Evolutionary conservation across 345 rosid species (phyloP).

Genomic region (Durio zibethinus): DNA sequence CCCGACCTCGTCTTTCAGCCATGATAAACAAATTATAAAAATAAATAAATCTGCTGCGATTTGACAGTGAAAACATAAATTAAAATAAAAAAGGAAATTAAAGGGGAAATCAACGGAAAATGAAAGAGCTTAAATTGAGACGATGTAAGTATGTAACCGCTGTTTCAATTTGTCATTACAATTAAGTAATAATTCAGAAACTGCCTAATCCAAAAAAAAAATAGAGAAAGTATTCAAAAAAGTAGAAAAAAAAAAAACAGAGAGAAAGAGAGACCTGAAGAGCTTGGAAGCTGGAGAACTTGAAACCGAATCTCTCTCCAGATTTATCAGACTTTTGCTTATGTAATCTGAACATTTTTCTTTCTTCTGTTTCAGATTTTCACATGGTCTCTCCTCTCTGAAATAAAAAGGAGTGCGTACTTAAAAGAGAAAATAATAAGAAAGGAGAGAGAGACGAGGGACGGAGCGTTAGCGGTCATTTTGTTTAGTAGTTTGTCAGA

Average conservation of each 20-base stretch:
- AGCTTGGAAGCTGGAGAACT: slow-evolving; percentile 48
- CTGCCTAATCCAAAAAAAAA: background rate
- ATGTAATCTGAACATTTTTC: slow-evolving; percentile 55
- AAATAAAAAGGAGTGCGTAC: no score
- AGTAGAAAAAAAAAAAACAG: no score
- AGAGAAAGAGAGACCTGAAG: slow-evolving; percentile 38
- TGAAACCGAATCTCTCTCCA: slow-evolving; percentile 48
- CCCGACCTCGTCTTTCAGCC: background rate
- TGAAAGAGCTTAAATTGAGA: background rate
- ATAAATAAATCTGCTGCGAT: background rate
- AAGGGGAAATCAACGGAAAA: no score
- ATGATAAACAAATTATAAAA: background rate
- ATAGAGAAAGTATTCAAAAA: background rate
- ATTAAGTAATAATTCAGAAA: background rate
- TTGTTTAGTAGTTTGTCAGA: no score
- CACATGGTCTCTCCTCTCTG: background rate
- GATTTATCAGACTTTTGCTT: slow-evolving; percentile 42
- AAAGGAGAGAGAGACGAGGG: no score
- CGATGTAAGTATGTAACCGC: no score
- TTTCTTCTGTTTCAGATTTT: slow-evolving; percentile 5
- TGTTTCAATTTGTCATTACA: no score
- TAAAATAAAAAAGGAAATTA: no score
- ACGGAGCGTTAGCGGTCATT: no score
- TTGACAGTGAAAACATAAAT: background rate
- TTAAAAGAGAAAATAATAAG: no score